These are phyloP conservation scores for Venturiaceae sp. DNA, from an alignment of 2,329 filamentous ascomycete genomes.

Conservation along the genomic window DNA sequence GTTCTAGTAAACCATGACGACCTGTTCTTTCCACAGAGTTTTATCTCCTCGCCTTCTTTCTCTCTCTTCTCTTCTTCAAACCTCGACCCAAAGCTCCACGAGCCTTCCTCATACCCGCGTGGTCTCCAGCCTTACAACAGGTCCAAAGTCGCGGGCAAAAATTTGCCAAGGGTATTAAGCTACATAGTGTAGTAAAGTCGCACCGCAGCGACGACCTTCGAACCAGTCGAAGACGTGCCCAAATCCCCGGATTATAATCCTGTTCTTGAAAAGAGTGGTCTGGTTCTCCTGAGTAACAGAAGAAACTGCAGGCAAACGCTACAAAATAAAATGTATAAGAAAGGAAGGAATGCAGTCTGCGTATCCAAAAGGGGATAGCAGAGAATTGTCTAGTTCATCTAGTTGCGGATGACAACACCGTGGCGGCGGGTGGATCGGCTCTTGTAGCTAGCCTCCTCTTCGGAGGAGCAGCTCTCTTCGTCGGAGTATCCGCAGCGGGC, in stretches of 20 bases:
- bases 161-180: not conserved
- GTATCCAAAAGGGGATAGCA: not conserved
- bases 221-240: not conserved
- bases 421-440: constrained; percentile 37
- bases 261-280: not conserved
- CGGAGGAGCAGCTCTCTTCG: constrained; percentile 61
- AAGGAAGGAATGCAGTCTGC: constrained; percentile 5
- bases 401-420: constrained; percentile 29
- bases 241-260: not conserved
- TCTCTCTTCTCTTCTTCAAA: not conserved
- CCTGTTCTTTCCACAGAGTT: not conserved
- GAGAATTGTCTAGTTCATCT: not conserved
- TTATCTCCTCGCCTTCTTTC: not conserved
- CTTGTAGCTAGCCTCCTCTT: constrained; percentile 51
- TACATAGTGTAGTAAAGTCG: not conserved
- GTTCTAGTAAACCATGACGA: not conserved
- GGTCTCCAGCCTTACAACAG: not conserved
- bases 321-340: not conserved
- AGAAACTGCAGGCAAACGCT: not conserved
- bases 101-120: not conserved
- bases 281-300: not conserved
- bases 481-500: constrained; percentile 75
- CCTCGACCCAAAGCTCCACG: not conserved
- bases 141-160: not conserved
- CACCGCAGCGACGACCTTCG: not conserved